Base-by-base conservation (phyloP, 2,329 filamentous ascomycete species). In the Trichothecium roseum region DNA sequence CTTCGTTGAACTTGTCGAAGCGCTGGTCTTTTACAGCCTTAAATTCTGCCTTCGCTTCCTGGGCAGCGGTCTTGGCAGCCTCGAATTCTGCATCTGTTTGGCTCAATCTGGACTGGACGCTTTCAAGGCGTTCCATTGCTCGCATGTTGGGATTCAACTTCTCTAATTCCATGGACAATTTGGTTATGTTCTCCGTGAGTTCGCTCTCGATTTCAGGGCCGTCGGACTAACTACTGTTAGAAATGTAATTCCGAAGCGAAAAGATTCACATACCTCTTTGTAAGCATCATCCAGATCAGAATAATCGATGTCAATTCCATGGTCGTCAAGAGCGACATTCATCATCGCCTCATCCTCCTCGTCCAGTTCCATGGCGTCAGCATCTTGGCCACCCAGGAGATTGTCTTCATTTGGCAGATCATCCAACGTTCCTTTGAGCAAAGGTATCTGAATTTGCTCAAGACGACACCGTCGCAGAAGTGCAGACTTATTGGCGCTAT, bases 101-200 rank as follows among this genome's bases (percentile, higher is more conserved):
- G 44, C 84, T 80, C 17, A 95, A 78, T 41, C 88, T 80, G 35
- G 77, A 73, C 56, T 94, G 84, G 8, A 94, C 88, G 16, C 78
- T 81, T 52, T 91, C 84, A 5, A 98, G 70, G 34, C 89, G 84
- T 53, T 96, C 87, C 59, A 88, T 86, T 8, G 89, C 91, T 48
- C 89, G 85, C 77, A 94, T 93, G 57, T 98, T 96, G 18, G 91
- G 91, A 42, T 91, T 88, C 58, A 96, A 80, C 60, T 94, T 94
- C 53, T 94, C 87, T 15, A 98, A 74, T 47, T 94, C 84, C 22
- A 72, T 66, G 30, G 79, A 78, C 8, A 98, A 69, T 18, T 72
- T 70, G 15, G 72, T 68, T 44, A 98, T 86, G 49, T 78, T 81
- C 36, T 94, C 84, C 36, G 82, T 74, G 2, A 98, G 69, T 39